Evolutionary conservation across 495 filamentous ascomycete species (phyloP).

Genomic region (Ramalina peruviana): DNA sequence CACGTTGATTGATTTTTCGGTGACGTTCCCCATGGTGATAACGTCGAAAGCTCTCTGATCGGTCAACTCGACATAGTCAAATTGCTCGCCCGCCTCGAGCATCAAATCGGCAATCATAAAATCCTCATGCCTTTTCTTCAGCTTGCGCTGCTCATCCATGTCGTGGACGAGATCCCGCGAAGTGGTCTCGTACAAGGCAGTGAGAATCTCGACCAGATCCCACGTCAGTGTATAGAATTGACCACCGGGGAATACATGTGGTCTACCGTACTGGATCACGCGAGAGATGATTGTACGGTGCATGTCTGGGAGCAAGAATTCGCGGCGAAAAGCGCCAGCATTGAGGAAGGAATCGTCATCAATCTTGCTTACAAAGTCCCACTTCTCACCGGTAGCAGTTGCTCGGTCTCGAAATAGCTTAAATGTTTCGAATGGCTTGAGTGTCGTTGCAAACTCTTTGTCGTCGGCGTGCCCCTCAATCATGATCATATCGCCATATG

Average conservation of each 20-base stretch:
- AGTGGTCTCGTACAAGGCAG: background rate
- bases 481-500: conserved; percentile 5
- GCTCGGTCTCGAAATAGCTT: background rate
- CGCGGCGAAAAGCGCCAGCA: background rate
- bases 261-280: background rate
- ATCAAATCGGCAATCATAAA: background rate
- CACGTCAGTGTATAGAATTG: conserved; percentile 7
- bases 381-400: background rate
- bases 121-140: background rate
- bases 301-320: background rate
- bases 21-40: background rate
- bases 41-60: conserved; percentile 1
- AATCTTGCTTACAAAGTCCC: conserved; percentile 4
- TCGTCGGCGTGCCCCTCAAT: background rate
- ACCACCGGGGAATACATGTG: conserved; percentile 1
- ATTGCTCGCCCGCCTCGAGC: background rate
- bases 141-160: background rate
- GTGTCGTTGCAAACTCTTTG: background rate
- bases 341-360: conserved; percentile 6
- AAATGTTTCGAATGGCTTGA: conserved; percentile 2
- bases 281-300: conserved; percentile 3
- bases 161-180: background rate
- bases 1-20: background rate
- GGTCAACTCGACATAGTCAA: background rate
- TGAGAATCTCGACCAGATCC: conserved; percentile 1